Base-by-base conservation (phyloP, 495 filamentous ascomycete species). In the Achaetomiella virescens region DNA sequence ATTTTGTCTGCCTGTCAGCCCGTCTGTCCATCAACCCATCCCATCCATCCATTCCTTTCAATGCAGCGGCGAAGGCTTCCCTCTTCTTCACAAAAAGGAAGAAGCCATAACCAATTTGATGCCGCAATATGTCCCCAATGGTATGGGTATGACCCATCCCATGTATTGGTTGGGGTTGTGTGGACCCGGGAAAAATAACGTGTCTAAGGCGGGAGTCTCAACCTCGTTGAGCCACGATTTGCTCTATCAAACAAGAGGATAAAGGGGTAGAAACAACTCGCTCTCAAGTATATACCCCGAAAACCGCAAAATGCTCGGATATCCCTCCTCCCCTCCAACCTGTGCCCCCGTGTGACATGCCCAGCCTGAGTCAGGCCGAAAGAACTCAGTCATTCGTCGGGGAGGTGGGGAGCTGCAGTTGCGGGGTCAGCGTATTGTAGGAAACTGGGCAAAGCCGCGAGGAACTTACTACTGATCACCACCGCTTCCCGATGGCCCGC, bases 391-490 rank as follows among this genome's bases (percentile, higher is more conserved):
- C 66, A 47, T 69, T 68, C 42, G 58, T 61, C 5, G 69, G 69
- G 21, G 69, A 72, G 14, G 66, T 68, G 11, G 69, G 8, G 69
- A 72, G 57, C 69, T 59, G 24, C 14, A 37, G 18, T 1, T 6
- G 3, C 11, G n/a, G 18, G 18, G 58, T 67, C 58, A 69, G 58
- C 50, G 49, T 18, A 20, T 24, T 38, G 21, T 14, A 2, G 41
- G 3, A 22, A 7, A 10, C 7, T 17, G 6, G 14, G 5, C n/a
- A 27, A 46, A 1, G 24, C 3, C 9, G 43, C 6, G 44, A 36
- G 27, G 35, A 21, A 66, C 70, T 60, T 55, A 73, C 69, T 72
- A 72, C 55, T 68, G 66, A 55, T 68, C 65, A 42, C 65, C 62
- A 45, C 50, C 64, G 36, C 62, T 56, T 20, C 68, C 70, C 44